These are phyloP conservation scores for Euphorbia schlechtendalii DNA, from an alignment of 441 rosid genomes.

Conservation along the genomic window DNA sequence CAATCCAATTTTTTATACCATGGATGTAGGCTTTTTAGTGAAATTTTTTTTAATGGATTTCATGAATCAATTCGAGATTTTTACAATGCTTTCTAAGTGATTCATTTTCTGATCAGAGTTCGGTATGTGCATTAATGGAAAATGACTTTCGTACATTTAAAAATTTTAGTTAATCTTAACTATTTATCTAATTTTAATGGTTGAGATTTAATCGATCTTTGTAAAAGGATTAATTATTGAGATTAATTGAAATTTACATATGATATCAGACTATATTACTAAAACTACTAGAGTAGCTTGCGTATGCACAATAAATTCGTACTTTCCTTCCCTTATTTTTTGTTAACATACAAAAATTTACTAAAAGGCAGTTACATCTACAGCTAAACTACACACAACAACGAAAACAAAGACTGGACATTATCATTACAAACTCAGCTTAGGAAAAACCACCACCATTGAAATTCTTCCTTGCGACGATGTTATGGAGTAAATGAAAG, in stretches of 20 bases:
- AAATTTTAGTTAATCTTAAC: no score
- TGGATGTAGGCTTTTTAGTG: background rate
- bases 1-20: background rate
- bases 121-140: no score
- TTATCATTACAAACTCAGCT: conserved; percentile 11
- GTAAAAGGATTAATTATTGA: no score
- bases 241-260: no score
- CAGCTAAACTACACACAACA: conserved; percentile 17
- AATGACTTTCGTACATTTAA: no score
- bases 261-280: no score
- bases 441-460: background rate
- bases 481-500: conserved; percentile 27
- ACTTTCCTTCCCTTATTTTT: background rate
- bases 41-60: background rate
- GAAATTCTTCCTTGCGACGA: conserved; percentile 8
- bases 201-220: no score
- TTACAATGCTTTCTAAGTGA: background rate
- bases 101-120: no score
- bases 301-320: no score
- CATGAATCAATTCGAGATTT: background rate
- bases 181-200: no score
- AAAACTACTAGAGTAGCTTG: no score
- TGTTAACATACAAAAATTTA: background rate
- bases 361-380: conserved; percentile 15
- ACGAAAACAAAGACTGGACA: conserved; percentile 6